A percentile compares a stretch with the other conserved stretches of the same genome.
Evolutionary conservation across 176 grass and related monocot species (phyloP).

Genomic region (Raddia guianensis): DNA sequence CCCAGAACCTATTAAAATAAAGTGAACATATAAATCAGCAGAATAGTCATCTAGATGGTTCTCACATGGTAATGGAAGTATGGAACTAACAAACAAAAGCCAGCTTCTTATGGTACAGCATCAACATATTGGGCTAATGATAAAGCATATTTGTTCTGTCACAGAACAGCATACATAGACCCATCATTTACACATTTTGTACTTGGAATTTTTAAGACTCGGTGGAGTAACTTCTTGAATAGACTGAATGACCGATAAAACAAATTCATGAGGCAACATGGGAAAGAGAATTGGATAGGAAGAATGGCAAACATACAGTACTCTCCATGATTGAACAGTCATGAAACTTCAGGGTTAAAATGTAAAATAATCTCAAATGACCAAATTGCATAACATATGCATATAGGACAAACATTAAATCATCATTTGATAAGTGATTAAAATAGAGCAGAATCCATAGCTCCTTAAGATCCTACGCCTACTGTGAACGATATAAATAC

Average conservation of each 20-base stretch:
- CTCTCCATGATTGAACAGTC: not conserved
- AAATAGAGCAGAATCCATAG: slow-evolving; percentile 29
- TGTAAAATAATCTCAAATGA: not conserved
- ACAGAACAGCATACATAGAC: not conserved
- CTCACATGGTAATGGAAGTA: slow-evolving; percentile 6
- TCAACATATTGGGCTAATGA: slow-evolving; percentile 16
- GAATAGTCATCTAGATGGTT: slow-evolving; percentile 30
- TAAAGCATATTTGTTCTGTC: slow-evolving; percentile 32
- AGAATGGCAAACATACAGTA: slow-evolving; percentile 1
- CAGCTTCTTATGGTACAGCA: slow-evolving; percentile 6
- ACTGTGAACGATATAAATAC: slow-evolving; percentile 19
- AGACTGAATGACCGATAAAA: not conserved
- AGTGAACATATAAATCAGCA: slow-evolving; percentile 47
- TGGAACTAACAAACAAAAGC: slow-evolving; percentile 4
- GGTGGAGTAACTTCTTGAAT: slow-evolving; percentile 14
- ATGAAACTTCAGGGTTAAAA: not conserved
- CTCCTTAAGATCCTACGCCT: slow-evolving; percentile 22
- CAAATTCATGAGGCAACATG: slow-evolving; percentile 13
- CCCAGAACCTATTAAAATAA: slow-evolving; percentile 73
- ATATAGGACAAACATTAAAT: slow-evolving; percentile 11
- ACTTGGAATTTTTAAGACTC: not conserved
- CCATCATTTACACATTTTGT: slow-evolving; percentile 6
- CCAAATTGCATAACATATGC: slow-evolving; percentile 9
- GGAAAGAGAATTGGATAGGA: slow-evolving; percentile 22
- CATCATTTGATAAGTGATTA: slow-evolving; percentile 9